These are phyloP conservation scores for Amanita thiersii DNA, from an alignment of 768 basidiomycete genomes.

Conservation along the genomic window DNA sequence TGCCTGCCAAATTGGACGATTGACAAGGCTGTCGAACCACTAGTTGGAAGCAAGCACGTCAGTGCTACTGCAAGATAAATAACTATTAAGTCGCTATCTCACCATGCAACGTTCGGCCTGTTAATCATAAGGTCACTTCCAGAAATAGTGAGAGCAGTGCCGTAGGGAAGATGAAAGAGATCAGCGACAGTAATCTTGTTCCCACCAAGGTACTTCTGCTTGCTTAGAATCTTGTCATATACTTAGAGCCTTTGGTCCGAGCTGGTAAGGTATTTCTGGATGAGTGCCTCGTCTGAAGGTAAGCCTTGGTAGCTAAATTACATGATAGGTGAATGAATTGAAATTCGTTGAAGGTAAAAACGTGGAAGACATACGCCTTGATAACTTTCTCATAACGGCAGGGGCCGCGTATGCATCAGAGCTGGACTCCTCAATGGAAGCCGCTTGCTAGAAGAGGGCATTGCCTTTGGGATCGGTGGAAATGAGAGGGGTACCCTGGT, in stretches of 20 bases:
- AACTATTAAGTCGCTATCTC: no score
- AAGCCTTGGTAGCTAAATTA: constrained; percentile 17
- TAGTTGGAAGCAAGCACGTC: no score
- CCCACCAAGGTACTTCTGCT: constrained; percentile 38
- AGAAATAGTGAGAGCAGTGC: no score
- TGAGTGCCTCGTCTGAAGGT: constrained; percentile 19
- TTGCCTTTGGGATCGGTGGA: constrained; percentile 31
- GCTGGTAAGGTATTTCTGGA: constrained; percentile 12
- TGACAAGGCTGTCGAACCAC: neutral
- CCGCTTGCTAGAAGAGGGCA: constrained; percentile 41
- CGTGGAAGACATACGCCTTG: constrained; percentile 18
- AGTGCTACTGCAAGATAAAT: no score
- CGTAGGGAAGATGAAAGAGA: no score
- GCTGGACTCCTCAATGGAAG: constrained; percentile 32
- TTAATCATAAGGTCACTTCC: no score
- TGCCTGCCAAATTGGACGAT: neutral
- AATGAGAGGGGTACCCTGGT: constrained; percentile 38
- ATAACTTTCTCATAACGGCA: constrained; percentile 32
- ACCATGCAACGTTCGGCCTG: no score
- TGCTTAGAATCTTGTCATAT: constrained; percentile 39
- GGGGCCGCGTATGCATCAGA: constrained; percentile 35
- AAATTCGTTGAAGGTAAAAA: neutral
- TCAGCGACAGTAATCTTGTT: constrained; percentile 24
- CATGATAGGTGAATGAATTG: neutral
- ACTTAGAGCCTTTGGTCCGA: constrained; percentile 29